Evolutionary conservation across 148 eudicot genomes (phyloP).

Genomic region (Euryodendron excelsum): DNA sequence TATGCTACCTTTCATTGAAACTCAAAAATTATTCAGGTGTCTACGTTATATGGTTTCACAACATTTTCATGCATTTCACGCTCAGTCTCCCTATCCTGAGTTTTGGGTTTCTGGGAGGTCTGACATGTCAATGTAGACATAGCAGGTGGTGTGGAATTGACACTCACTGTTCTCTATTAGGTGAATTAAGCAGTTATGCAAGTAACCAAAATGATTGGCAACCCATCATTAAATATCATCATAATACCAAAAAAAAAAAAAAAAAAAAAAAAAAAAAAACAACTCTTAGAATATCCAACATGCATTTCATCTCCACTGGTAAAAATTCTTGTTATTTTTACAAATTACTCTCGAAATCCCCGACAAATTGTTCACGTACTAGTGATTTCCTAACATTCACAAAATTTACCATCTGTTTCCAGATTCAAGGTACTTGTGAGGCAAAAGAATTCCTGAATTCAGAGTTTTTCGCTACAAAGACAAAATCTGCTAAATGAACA

Average conservation of each 20-base stretch:
- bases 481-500: not conserved
- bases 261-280: too few species aligned
- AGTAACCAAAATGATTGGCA: too few species aligned
- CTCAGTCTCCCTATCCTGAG: not conserved
- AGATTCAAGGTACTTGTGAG: not conserved
- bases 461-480: not conserved
- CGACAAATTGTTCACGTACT: not conserved
- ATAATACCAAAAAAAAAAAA: not conserved
- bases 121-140: not conserved
- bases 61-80: not conserved
- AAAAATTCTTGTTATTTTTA: too few species aligned
- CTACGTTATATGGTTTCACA: not conserved
- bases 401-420: not conserved
- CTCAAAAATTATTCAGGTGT: not conserved
- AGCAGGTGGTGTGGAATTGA: too few species aligned
- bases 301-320: too few species aligned
- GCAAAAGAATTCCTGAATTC: not conserved
- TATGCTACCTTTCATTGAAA: too few species aligned
- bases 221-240: too few species aligned
- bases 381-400: not conserved
- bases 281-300: too few species aligned
- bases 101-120: not conserved
- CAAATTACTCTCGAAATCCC: not conserved
- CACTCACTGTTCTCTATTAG: too few species aligned
- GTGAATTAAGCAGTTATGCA: too few species aligned